Evolutionary conservation across 2,329 filamentous ascomycete genomes (phyloP).

Genomic region (Talaromyces sp.): DNA sequence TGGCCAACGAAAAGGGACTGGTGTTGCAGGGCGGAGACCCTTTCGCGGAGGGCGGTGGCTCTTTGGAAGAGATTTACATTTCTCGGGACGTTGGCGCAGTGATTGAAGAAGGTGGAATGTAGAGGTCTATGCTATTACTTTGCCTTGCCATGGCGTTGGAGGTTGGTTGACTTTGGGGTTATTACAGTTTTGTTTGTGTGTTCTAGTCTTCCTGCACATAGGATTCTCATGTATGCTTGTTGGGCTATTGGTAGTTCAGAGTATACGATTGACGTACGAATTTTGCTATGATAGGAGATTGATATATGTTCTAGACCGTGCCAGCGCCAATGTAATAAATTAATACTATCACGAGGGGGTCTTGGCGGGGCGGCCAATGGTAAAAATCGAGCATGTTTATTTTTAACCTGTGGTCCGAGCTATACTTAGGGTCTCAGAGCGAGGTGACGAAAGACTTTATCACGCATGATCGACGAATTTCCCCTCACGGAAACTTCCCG

Average conservation of each 20-base stretch:
- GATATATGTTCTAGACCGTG: not conserved
- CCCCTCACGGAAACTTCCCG: not conserved
- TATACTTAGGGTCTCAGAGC: too few relatives aligned
- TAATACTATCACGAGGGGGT: not conserved
- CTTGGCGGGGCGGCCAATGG: not conserved
- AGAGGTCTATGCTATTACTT: not conserved
- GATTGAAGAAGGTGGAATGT: slow-evolving; percentile 29
- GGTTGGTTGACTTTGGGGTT: not conserved
- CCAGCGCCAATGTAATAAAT: too few relatives aligned
- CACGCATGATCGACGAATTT: not conserved
- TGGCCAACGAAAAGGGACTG: slow-evolving; percentile 90
- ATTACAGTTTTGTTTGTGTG: not conserved
- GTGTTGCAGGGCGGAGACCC: slow-evolving; percentile 62
- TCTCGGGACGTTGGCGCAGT: slow-evolving; percentile 35
- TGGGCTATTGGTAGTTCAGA: not conserved
- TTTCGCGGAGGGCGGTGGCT: slow-evolving; percentile 24
- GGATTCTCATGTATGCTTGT: not conserved
- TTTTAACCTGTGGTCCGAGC: not conserved
- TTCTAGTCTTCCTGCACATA: not conserved
- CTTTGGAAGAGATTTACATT: slow-evolving; percentile 43
- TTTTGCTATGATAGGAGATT: not conserved
- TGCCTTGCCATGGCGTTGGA: not conserved
- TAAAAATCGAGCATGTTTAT: not conserved
- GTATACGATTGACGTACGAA: not conserved
- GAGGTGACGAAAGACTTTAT: not conserved